These are phyloP conservation scores for Rhodamnia rubescens DNA, from an alignment of 345 rosid species.

Conservation along the genomic window DNA sequence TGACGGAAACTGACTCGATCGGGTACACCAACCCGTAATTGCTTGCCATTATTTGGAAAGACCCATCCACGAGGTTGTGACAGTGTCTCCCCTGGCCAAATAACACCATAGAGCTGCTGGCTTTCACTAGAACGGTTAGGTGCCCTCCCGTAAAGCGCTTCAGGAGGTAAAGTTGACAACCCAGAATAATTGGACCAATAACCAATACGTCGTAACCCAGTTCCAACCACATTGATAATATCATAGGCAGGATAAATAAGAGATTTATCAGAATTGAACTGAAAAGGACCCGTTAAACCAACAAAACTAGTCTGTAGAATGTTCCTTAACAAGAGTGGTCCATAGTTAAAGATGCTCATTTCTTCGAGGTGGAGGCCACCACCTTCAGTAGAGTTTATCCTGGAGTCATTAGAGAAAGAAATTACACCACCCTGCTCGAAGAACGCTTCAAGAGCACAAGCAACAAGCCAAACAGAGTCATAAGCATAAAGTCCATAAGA, in stretches of 20 bases:
- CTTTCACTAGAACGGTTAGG: slow-evolving; percentile 50
- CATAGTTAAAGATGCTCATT: slow-evolving; percentile 54
- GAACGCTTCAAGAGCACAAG: slow-evolving; percentile 62
- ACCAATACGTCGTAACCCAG: slow-evolving; percentile 70
- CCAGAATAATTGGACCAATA: slow-evolving; percentile 93
- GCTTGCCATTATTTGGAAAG: slow-evolving; percentile 82
- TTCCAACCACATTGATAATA: slow-evolving; percentile 73
- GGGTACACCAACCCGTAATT: slow-evolving; percentile 74
- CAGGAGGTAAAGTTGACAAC: slow-evolving; percentile 61
- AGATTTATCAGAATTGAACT: slow-evolving; percentile 47
- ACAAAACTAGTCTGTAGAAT: slow-evolving; percentile 45
- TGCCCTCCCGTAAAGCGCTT: slow-evolving; percentile 35
- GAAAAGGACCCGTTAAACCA: slow-evolving; percentile 73
- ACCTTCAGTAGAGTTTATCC: slow-evolving; percentile 24
- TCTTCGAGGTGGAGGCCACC: slow-evolving; percentile 62
- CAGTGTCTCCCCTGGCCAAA: slow-evolving; percentile 93
- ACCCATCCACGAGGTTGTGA: slow-evolving; percentile 90
- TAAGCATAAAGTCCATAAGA: slow-evolving; percentile 81
- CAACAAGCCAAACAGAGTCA: slow-evolving; percentile 84
- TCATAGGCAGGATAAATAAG: slow-evolving; percentile 67
- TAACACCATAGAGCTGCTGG: slow-evolving; percentile 47
- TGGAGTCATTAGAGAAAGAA: slow-evolving; percentile 70
- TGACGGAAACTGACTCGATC: slow-evolving; percentile 59
- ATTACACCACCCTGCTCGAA: slow-evolving; percentile 61
- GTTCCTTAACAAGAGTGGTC: slow-evolving; percentile 43